These are phyloP conservation scores for Pseudodiploospora longispora DNA, from an alignment of 2,329 filamentous ascomycete species.

Conservation along the genomic window DNA sequence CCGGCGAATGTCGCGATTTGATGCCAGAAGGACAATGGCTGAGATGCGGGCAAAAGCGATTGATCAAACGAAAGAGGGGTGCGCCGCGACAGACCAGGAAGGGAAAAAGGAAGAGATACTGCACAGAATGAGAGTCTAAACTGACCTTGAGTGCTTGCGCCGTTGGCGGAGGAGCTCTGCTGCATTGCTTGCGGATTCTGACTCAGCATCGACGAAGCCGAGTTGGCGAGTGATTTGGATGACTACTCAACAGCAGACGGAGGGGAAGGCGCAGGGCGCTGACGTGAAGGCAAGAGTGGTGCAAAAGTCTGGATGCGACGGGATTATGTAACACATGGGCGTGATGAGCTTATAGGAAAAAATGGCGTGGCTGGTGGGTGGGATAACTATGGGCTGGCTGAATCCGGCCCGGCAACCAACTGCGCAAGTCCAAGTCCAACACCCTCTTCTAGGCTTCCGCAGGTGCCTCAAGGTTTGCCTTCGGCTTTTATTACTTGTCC, in stretches of 20 bases:
- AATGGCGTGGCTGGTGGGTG: conserved; percentile 9
- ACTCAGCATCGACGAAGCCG: conserved; percentile 8
- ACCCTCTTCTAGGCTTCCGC: no score
- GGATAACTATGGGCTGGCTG: no score
- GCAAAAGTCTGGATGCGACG: conserved; percentile 7
- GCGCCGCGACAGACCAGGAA: not conserved
- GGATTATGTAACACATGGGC: conserved; percentile 9
- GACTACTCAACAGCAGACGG: conserved; percentile 5
- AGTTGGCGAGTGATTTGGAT: conserved; percentile 1
- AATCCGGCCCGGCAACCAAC: no score
- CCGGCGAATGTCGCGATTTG: no score
- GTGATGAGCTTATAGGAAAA: conserved; percentile 5
- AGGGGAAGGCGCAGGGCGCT: conserved; percentile 3
- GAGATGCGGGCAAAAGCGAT: no score
- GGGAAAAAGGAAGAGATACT: not conserved
- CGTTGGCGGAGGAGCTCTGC: conserved; percentile 10
- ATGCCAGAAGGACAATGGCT: no score
- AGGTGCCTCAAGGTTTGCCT: no score
- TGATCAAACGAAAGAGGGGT: no score
- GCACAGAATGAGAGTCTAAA: not conserved
- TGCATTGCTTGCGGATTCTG: conserved; percentile 11
- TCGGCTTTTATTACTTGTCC: no score
- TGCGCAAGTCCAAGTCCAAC: no score
- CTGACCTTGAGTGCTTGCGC: conserved; percentile 11
- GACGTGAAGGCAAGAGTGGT: conserved; percentile 8